Conservation (phyloP, 2,329 filamentous ascomycete genomes). For the Pseudohalonectria lignicola region DNA sequence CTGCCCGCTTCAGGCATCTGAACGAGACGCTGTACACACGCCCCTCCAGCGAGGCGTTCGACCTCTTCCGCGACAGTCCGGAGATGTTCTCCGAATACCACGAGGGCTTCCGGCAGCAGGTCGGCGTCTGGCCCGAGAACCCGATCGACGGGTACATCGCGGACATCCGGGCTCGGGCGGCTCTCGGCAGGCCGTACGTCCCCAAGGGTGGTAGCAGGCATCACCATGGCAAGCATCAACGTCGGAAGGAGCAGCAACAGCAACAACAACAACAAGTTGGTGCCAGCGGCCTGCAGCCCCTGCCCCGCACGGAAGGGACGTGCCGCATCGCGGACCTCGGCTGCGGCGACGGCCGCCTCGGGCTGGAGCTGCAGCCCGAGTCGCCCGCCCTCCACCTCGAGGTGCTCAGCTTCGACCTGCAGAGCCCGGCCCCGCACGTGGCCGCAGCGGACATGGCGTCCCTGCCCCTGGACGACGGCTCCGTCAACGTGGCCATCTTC, state of each 20-base stretch:
- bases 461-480: slow-evolving; percentile 63
- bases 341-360: slow-evolving; percentile 82
- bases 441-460: slow-evolving; percentile 83
- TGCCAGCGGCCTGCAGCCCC: slow-evolving; percentile 26
- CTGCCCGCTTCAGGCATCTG: slow-evolving; percentile 90
- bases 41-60: slow-evolving; percentile 72
- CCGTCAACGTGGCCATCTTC: slow-evolving; percentile 82
- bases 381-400: slow-evolving; percentile 58
- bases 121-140: slow-evolving; percentile 93
- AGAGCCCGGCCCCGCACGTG: slow-evolving; percentile 64
- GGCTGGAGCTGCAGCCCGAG: slow-evolving; percentile 53
- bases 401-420: slow-evolving; percentile 78
- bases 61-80: slow-evolving; percentile 72
- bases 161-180: slow-evolving; percentile 54
- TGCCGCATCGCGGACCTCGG: slow-evolving; percentile 85
- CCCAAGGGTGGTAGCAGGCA: slow-evolving; percentile 2
- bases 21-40: slow-evolving; percentile 96
- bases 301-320: slow-evolving; percentile 61
- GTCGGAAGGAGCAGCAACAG: slow-evolving; percentile 6
- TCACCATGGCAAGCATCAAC: not conserved
- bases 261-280: slow-evolving; percentile 11
- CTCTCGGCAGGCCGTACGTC: slow-evolving; percentile 29
- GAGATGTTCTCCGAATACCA: slow-evolving; percentile 97
- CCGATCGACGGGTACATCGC: slow-evolving; percentile 80
- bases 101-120: slow-evolving; percentile 89